These are phyloP conservation scores for Trichoderma koningiopsis DNA, from an alignment of 2,329 filamentous ascomycete genomes.

Conservation along the genomic window DNA sequence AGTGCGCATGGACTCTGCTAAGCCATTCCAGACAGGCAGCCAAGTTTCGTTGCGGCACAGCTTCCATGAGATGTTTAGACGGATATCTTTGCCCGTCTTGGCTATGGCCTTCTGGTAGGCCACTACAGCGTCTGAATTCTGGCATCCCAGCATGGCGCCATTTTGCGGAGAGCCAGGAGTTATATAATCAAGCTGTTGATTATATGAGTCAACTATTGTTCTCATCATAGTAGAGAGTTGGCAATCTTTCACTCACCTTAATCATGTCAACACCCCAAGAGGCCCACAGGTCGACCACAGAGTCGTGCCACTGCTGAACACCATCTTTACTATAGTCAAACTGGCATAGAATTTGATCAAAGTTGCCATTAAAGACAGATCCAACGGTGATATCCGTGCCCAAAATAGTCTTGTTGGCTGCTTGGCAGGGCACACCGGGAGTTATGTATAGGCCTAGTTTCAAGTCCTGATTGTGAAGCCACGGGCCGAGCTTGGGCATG, in stretches of 20 bases:
- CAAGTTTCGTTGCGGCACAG: slow-evolving; percentile 27
- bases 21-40: slow-evolving; percentile 24
- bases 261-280: slow-evolving; percentile 28
- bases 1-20: slow-evolving; percentile 25
- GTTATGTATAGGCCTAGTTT: slow-evolving; percentile 25
- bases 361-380: slow-evolving; percentile 11
- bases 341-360: slow-evolving; percentile 26
- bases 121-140: slow-evolving; percentile 19
- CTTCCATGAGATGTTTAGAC: slow-evolving; percentile 26
- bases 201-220: neutral
- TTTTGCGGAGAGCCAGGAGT: slow-evolving; percentile 25
- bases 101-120: slow-evolving; percentile 24
- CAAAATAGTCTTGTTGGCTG: slow-evolving; percentile 22
- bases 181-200: slow-evolving; percentile 18
- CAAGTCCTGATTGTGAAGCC: slow-evolving; percentile 19
- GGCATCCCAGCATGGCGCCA: slow-evolving; percentile 24
- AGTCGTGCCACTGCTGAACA: slow-evolving; percentile 26
- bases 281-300: slow-evolving; percentile 22
- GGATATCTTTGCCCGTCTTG: slow-evolving; percentile 22
- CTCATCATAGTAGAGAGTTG: neutral
- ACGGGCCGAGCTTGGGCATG: slow-evolving; percentile 24
- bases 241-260: neutral
- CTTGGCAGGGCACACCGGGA: slow-evolving; percentile 24
- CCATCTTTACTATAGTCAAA: slow-evolving; percentile 25
- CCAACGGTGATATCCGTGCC: slow-evolving; percentile 22